Conservation (phyloP, 1,284 basidiomycete species). For the Entoloma clypeatum region DNA sequence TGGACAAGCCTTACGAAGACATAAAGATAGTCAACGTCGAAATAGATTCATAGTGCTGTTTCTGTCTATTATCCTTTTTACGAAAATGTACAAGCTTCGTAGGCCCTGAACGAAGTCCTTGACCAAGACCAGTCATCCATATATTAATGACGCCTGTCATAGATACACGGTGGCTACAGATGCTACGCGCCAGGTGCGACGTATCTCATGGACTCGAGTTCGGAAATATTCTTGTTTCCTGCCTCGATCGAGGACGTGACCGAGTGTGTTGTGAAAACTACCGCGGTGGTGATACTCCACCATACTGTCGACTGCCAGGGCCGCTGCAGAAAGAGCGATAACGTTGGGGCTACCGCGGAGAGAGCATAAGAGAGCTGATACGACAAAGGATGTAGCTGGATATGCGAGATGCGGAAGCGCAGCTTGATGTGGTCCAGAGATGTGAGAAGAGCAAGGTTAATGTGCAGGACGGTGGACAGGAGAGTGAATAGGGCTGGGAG, state of each 20-base stretch:
- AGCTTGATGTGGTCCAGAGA: constrained; percentile 27
- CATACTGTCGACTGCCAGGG: constrained; percentile 50
- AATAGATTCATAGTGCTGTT: constrained; percentile 44
- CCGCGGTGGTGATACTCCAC: constrained; percentile 44
- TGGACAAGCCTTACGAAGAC: constrained; percentile 86
- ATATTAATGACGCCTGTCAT: too few species aligned
- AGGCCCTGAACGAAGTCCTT: too few species aligned
- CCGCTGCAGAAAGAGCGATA: constrained; percentile 42
- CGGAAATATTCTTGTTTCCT: constrained; percentile 43
- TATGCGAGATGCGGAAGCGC: constrained; percentile 19
- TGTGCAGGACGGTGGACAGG: constrained; percentile 43
- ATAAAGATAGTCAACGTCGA: constrained; percentile 84
- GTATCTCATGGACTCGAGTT: constrained; percentile 53
- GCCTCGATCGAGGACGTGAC: constrained; percentile 40
- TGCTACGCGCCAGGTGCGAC: constrained; percentile 47
- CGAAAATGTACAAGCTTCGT: too few species aligned
- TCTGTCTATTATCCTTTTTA: too few species aligned
- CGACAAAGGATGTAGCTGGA: constrained; percentile 35
- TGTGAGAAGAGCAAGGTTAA: constrained; percentile 41
- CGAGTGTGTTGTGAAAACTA: constrained; percentile 42
- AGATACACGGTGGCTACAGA: too few species aligned
- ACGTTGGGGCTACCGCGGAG: constrained; percentile 43
- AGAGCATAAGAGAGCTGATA: constrained; percentile 40
- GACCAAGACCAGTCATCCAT: too few species aligned
- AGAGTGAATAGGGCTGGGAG: constrained; percentile 39